Conservation (phyloP, 2,329 filamentous ascomycete species). For the Simplicillium aogashimaense region DNA sequence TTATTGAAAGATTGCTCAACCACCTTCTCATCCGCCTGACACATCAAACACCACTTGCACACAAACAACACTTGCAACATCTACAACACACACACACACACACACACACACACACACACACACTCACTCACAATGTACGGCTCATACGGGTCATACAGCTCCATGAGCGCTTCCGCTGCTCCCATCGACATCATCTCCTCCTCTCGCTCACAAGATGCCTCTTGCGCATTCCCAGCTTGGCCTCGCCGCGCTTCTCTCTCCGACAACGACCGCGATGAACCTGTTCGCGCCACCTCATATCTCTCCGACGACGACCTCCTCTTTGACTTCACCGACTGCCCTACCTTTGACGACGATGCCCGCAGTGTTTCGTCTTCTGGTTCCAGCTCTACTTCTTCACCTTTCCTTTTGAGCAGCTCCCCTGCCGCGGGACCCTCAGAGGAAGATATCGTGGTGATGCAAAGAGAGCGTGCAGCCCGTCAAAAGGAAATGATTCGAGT, state of each 20-base stretch:
- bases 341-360: slow-evolving; percentile 39
- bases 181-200: slow-evolving; percentile 35
- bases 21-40: neutral
- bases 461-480: too few species aligned
- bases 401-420: slow-evolving; percentile 7
- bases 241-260: slow-evolving; percentile 43
- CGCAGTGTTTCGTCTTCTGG: slow-evolving; percentile 35
- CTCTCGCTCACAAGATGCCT: slow-evolving; percentile 27
- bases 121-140: slow-evolving; percentile 31
- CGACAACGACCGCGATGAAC: slow-evolving; percentile 26
- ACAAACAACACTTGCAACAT: slow-evolving; percentile 7
- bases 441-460: too few species aligned
- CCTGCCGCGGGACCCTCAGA: neutral
- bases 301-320: slow-evolving; percentile 57
- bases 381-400: slow-evolving; percentile 29
- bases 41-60: neutral
- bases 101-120: slow-evolving; percentile 7
- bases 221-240: slow-evolving; percentile 50
- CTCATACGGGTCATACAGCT: slow-evolving; percentile 41
- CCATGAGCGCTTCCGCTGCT: slow-evolving; percentile 29
- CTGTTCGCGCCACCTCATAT: slow-evolving; percentile 40
- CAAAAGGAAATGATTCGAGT: too few species aligned
- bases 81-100: slow-evolving; percentile 11
- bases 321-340: slow-evolving; percentile 20
- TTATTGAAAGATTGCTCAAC: neutral